phyloP scores from a whole-genome alignment of 768 basidiomycete genomes.

The Boletellus sp. region DNA sequence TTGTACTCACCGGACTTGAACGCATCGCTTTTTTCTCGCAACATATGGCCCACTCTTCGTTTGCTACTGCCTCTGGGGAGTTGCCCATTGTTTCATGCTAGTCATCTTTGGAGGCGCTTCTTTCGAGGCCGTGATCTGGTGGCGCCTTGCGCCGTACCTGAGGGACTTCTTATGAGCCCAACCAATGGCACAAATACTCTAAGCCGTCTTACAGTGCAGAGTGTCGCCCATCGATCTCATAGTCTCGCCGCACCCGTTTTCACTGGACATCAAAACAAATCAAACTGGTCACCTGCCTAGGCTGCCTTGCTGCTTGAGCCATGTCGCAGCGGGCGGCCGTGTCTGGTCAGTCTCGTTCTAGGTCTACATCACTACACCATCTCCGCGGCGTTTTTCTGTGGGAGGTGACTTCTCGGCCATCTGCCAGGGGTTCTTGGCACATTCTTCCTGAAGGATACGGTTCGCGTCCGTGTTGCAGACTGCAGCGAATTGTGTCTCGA shows the following conservation, averaged over 20 bases:
- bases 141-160: constrained; percentile 70
- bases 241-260: constrained; percentile 67
- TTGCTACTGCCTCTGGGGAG: constrained; percentile 74
- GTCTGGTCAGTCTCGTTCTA: constrained; percentile 59
- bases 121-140: constrained; percentile 70
- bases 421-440: constrained; percentile 78
- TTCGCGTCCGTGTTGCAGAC: constrained; percentile 81
- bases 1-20: constrained; percentile 86
- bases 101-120: constrained; percentile 66
- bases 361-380: constrained; percentile 84
- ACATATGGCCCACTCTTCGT: constrained; percentile 66
- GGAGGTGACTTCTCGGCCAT: constrained; percentile 78
- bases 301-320: constrained; percentile 70
- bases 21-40: constrained; percentile 79
- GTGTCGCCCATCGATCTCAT: constrained; percentile 61
- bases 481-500: constrained; percentile 46
- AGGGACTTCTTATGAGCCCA: constrained; percentile 72
- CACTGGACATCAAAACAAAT: constrained; percentile 71
- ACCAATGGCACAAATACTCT: constrained; percentile 73
- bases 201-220: constrained; percentile 65
- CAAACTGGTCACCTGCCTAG: constrained; percentile 80
- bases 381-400: constrained; percentile 69
- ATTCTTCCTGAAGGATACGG: constrained; percentile 78
- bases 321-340: too few species aligned
- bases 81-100: constrained; percentile 69